phyloP scores from a whole-genome alignment of 768 basidiomycete species.

The Panus rudis region DNA sequence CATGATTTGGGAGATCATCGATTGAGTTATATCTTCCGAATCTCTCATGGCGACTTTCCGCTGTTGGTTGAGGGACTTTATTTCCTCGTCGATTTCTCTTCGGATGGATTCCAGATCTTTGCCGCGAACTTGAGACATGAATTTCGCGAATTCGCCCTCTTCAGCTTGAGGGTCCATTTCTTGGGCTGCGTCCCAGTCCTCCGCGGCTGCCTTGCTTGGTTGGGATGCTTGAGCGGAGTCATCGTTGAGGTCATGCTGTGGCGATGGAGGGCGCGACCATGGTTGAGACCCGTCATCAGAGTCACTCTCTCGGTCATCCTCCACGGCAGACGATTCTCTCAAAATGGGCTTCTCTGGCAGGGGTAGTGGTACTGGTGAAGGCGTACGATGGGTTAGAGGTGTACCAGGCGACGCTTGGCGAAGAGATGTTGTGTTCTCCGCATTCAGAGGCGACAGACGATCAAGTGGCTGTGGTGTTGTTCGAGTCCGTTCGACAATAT shows the following conservation, averaged over 20 bases:
- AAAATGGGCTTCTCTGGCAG: not conserved
- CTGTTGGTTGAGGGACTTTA: conserved; percentile 72
- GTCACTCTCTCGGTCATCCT: conserved; percentile 4
- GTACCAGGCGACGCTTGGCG: no score
- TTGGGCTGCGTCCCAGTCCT: conserved; percentile 74
- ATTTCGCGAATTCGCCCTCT: conserved; percentile 86
- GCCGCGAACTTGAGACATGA: conserved; percentile 87
- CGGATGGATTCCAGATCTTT: conserved; percentile 75
- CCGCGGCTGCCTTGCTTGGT: conserved; percentile 24
- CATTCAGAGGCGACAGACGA: no score
- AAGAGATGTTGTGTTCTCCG: no score
- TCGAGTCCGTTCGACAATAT: no score
- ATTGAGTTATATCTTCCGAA: conserved; percentile 90
- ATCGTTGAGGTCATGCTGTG: no score
- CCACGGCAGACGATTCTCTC: not conserved
- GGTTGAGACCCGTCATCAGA: conserved; percentile 22
- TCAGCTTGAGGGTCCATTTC: conserved; percentile 78
- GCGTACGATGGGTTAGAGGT: no score
- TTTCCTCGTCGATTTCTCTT: conserved; percentile 89
- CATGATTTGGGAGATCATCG: conserved; percentile 86
- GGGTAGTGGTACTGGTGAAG: conserved; percentile 1
- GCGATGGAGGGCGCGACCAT: conserved; percentile 37
- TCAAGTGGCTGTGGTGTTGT: no score
- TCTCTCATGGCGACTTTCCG: conserved; percentile 87
- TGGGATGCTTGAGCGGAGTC: conserved; percentile 4